Evolutionary conservation across 257 asterid genomes (phyloP).

Genomic region (Echium plantagineum): DNA sequence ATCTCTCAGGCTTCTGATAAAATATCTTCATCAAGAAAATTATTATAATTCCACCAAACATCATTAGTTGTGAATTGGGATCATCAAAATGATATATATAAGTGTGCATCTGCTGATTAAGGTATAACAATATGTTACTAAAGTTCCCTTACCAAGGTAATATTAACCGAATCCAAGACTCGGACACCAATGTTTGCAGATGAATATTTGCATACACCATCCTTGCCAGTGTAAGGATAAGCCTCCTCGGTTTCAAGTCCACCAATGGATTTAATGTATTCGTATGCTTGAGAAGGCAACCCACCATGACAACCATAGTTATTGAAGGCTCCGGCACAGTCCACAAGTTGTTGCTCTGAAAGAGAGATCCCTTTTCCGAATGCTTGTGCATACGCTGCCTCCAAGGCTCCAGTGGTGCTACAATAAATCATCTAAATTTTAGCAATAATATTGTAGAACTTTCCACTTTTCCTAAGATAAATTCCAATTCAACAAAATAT

Average conservation of each 20-base stretch:
- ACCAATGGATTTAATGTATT: slow-evolving; percentile 78
- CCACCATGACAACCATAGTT: slow-evolving; percentile 94
- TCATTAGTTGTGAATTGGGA: not conserved
- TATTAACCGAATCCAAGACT: slow-evolving; percentile 72
- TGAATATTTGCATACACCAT: slow-evolving; percentile 63
- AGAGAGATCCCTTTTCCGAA: slow-evolving; percentile 62
- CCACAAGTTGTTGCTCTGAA: slow-evolving; percentile 98
- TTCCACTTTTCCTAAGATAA: not conserved
- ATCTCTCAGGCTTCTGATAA: too few species aligned
- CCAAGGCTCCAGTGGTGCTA: slow-evolving; percentile 97
- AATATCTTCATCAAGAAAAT: not conserved
- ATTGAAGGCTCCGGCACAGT: slow-evolving; percentile 88
- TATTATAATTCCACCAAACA: not conserved
- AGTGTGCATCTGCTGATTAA: not conserved
- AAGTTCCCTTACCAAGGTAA: slow-evolving; percentile 59
- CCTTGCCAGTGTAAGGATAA: slow-evolving; percentile 67
- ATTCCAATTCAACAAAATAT: not conserved
- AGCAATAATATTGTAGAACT: not conserved
- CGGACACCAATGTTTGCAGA: slow-evolving; percentile 52
- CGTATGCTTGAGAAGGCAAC: slow-evolving; percentile 95
- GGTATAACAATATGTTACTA: not conserved
- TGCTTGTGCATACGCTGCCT: slow-evolving; percentile 90
- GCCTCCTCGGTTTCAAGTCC: slow-evolving; percentile 86
- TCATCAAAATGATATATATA: not conserved
- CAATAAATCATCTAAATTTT: slow-evolving; percentile 9